Evolutionary conservation across 768 basidiomycete species (phyloP).

Genomic region (Suillus spraguei): DNA sequence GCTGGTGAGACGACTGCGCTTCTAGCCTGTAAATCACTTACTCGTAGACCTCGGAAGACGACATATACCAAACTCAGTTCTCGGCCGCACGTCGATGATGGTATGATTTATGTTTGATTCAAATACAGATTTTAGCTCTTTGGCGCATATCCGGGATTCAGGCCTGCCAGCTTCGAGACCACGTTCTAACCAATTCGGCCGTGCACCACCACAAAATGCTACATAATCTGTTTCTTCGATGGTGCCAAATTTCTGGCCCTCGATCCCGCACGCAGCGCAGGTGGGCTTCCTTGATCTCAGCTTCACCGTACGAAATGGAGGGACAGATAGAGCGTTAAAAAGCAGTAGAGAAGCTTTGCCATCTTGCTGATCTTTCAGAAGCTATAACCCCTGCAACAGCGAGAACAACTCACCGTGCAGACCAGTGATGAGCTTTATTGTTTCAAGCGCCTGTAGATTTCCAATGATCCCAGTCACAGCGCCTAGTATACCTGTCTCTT

Average conservation of each 20-base stretch:
- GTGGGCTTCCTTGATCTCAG: slow-evolving; percentile 69
- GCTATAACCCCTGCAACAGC: slow-evolving; percentile 2
- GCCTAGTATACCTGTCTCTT: slow-evolving; percentile 87
- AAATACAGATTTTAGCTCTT: slow-evolving; percentile 53
- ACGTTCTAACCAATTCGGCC: slow-evolving; percentile 63
- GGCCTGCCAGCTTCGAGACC: slow-evolving; percentile 49
- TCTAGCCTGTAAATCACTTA: slow-evolving; percentile 38
- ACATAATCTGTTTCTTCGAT: slow-evolving; percentile 76
- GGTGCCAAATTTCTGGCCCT: slow-evolving; percentile 42
- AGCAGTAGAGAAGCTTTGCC: slow-evolving; percentile 65
- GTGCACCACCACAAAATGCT: slow-evolving; percentile 79
- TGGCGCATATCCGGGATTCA: slow-evolving; percentile 41
- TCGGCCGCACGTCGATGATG: slow-evolving; percentile 81
- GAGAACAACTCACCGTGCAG: slow-evolving; percentile 53
- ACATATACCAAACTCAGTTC: slow-evolving; percentile 86
- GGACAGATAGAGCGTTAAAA: slow-evolving; percentile 67
- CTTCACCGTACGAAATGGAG: slow-evolving; percentile 83
- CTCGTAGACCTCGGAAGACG: slow-evolving; percentile 74
- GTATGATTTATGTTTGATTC: slow-evolving; percentile 29
- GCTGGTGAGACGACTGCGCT: slow-evolving; percentile 8
- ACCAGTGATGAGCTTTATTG: slow-evolving; percentile 77
- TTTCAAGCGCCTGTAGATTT: slow-evolving; percentile 85
- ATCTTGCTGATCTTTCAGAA: slow-evolving; percentile 41
- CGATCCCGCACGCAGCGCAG: slow-evolving; percentile 75
- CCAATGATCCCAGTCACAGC: slow-evolving; percentile 90